Base-by-base conservation (phyloP, 2,329 filamentous ascomycete genomes). In the Botrytis fabae region DNA sequence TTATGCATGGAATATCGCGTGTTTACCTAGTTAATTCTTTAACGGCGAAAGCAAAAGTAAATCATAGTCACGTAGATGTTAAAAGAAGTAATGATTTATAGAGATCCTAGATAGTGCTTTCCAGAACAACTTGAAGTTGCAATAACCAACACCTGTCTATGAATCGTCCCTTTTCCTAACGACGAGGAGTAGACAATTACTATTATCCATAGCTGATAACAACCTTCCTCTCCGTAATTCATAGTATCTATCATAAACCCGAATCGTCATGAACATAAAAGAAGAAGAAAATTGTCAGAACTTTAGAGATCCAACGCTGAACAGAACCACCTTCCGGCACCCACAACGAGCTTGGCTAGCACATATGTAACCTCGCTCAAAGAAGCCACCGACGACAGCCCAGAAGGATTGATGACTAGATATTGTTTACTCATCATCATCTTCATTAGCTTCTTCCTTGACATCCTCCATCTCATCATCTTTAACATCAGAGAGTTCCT, bases 401-500 rank as follows among this genome's bases (percentile, higher is more conserved):
- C 38, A 22, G 3, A 2, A 14, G 2, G 32, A 8, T 14, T 8
- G 48, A 25, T 10, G 25, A 57, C 1, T 6, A 22, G 5, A 28
- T 7, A 28, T 20, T 0, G 8, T 38, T 46, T 61, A 70, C 40
- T 60, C 71, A 22, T 62, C 54, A 40, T 42, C 25, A 20, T 65
- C 69, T n/a, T 40, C 32, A 20, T 61, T 71, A 18, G 18, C 5
- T 65, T 71, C 69, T 32, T 40, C 32, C 35, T 46, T 71, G 7
- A 35, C 46, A 6, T 38, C 25, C 60, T 64, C 44, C 9, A 71
- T 51, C 0, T 69, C 32, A 42, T 73, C 71, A 18, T 73, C 71
- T n/a, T 73, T 59, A 8, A 64, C 14, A 12, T 62, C 54, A 8
- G 54, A 46, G 20, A 57, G 35, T 40, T 74, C 69, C 16, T 75